Conservation (phyloP, 441 rosid species). For the Macaranga tanarius region DNA sequence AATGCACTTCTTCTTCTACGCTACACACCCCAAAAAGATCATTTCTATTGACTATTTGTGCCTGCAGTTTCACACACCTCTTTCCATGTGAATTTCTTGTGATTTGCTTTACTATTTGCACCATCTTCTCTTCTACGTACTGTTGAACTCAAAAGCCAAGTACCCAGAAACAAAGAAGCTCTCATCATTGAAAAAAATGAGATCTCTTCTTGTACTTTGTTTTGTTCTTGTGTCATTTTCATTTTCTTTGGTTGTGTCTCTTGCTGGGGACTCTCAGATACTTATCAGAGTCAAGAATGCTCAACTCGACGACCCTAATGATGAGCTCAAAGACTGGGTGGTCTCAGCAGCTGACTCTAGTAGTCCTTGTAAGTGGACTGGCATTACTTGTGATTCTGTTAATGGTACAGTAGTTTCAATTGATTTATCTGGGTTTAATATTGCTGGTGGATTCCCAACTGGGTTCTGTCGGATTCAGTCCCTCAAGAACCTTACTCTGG, state of each 20-base stretch:
- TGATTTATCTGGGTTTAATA: slow-evolving; percentile 41
- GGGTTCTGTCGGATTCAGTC: slow-evolving; percentile 62
- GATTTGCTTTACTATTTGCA: background rate
- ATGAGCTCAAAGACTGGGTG: slow-evolving; percentile 54
- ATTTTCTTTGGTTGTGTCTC: slow-evolving; percentile 24
- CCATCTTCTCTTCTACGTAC: background rate
- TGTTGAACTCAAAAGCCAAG: background rate
- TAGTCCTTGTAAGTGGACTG: slow-evolving; percentile 66
- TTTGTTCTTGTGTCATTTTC: slow-evolving; percentile 25
- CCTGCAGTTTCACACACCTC: background rate
- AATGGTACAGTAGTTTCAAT: slow-evolving; percentile 35
- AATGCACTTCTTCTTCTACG: too few species aligned
- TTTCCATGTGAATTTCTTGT: slow-evolving; percentile 28
- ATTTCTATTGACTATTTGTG: background rate
- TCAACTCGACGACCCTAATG: slow-evolving; percentile 41
- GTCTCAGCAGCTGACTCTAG: slow-evolving; percentile 28
- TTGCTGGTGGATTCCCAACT: slow-evolving; percentile 55
- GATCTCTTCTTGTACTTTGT: slow-evolving; percentile 1
- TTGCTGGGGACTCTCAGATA: slow-evolving; percentile 47
- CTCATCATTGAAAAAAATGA: background rate
- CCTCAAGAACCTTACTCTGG: slow-evolving; percentile 44
- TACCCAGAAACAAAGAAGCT: background rate
- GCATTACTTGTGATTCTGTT: slow-evolving; percentile 43
- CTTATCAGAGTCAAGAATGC: slow-evolving; percentile 41
- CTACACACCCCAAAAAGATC: background rate